These are phyloP conservation scores for Meripilus lineatus DNA, from an alignment of 1,284 basidiomycete species.

Conservation along the genomic window DNA sequence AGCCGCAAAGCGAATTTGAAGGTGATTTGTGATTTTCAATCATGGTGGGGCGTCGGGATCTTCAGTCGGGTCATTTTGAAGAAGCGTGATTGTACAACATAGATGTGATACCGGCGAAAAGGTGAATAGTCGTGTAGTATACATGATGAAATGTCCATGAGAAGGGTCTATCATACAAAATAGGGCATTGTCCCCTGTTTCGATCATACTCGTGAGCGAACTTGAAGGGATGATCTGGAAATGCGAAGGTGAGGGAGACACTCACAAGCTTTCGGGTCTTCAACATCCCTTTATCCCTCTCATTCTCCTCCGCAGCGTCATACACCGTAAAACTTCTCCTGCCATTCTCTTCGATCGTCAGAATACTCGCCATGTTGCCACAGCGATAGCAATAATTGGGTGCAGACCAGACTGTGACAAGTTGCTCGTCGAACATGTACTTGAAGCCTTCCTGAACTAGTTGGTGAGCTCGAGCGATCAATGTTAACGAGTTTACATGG, in stretches of 20 bases:
- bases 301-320: conserved; percentile 82
- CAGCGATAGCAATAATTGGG: conserved; percentile 94
- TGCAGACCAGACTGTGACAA: conserved; percentile 98
- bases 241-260: conserved; percentile 13
- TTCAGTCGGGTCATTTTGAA: no score
- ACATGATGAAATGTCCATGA: neutral
- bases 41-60: no score
- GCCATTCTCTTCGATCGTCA: conserved; percentile 66
- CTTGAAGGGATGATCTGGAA: neutral
- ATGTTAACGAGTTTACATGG: conserved; percentile 77
- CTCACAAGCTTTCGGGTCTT: conserved; percentile 59
- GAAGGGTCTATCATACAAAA: conserved; percentile 12
- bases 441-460: conserved; percentile 97
- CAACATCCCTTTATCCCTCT: conserved; percentile 66
- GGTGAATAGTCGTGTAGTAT: neutral
- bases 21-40: no score
- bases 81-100: no score
- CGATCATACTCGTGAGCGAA: conserved; percentile 8
- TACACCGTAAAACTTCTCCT: conserved; percentile 72
- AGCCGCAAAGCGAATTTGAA: no score
- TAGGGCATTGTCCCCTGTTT: conserved; percentile 13
- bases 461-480: conserved; percentile 93
- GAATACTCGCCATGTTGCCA: conserved; percentile 77
- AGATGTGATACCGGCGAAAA: neutral
- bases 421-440: conserved; percentile 92